Evolutionary conservation across 1,284 basidiomycete genomes (phyloP).

Genomic region (Abortiporus biennis): DNA sequence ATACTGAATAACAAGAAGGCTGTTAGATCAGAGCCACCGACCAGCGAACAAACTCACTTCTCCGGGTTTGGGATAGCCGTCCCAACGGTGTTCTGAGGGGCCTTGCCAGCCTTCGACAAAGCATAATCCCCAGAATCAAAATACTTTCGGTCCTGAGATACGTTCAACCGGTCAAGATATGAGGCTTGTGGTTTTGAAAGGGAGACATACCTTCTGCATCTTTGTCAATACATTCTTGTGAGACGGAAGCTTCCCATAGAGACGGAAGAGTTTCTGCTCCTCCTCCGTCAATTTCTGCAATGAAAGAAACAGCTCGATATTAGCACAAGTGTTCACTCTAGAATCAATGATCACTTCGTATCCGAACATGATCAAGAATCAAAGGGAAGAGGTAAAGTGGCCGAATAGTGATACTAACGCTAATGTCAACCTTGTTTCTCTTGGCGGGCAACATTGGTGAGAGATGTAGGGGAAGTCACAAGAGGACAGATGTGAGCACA

Average conservation of each 20-base stretch:
- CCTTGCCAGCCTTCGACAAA: constrained; percentile 89
- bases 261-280: constrained; percentile 90
- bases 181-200: constrained; percentile 7
- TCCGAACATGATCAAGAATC: background rate
- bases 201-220: constrained; percentile 79
- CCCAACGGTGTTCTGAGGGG: constrained; percentile 83
- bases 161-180: constrained; percentile 2
- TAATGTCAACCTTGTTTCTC: constrained; percentile 89
- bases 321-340: too few species aligned
- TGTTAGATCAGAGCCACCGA: constrained; percentile 10
- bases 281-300: constrained; percentile 81
- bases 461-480: background rate
- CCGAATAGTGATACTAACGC: constrained; percentile 49
- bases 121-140: constrained; percentile 98
- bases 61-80: constrained; percentile 95
- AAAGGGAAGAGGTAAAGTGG: too few species aligned
- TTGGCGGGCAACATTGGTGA: constrained; percentile 69
- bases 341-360: constrained; percentile 3
- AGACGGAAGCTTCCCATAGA: constrained; percentile 91
- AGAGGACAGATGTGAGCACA: too few species aligned
- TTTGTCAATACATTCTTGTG: constrained; percentile 91
- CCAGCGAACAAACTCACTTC: constrained; percentile 59
- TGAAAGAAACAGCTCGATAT: too few species aligned
- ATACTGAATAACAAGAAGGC: constrained; percentile 39
- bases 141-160: constrained; percentile 88